Conservation (phyloP, 257 asterid genomes). For the Solanum clarkiae region DNA sequence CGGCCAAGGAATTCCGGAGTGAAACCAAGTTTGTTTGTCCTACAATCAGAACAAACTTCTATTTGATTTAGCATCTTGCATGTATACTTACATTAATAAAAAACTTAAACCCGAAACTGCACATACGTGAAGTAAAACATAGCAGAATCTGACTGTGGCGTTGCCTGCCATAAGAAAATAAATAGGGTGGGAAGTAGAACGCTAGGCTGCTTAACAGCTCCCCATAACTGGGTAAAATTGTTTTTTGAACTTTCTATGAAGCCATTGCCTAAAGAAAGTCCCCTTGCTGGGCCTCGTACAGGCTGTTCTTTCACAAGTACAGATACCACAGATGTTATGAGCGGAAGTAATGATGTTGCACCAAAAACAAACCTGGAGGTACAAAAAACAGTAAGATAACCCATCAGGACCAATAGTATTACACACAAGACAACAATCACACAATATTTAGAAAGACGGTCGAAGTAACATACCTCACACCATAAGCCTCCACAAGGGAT, state of each 20-base stretch:
- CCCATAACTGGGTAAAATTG: constrained; percentile 53
- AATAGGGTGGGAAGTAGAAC: constrained; percentile 90
- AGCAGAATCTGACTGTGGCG: constrained; percentile 96
- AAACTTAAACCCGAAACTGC: neutral
- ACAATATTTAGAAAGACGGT: neutral
- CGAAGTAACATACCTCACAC: constrained; percentile 62
- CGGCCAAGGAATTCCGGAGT: constrained; percentile 98
- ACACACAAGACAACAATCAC: neutral
- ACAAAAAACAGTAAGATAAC: neutral
- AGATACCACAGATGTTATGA: constrained; percentile 92
- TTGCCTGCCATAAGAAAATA: constrained; percentile 90
- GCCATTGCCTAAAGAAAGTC: constrained; percentile 20
- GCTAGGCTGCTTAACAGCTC: constrained; percentile 62
- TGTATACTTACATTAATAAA: neutral
- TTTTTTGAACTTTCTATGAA: constrained; percentile 44
- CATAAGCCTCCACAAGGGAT: constrained; percentile 87
- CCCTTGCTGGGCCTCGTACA: constrained; percentile 27
- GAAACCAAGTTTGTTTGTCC: constrained; percentile 86
- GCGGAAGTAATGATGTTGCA: constrained; percentile 82
- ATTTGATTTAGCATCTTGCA: neutral
- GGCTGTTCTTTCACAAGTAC: constrained; percentile 85
- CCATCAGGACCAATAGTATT: neutral
- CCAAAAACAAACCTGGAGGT: constrained; percentile 89
- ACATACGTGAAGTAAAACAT: constrained; percentile 96
- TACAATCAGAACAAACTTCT: constrained; percentile 17